Conservation (phyloP, 192 early-diverging fungal species). For the Obelidium mucronatum region DNA sequence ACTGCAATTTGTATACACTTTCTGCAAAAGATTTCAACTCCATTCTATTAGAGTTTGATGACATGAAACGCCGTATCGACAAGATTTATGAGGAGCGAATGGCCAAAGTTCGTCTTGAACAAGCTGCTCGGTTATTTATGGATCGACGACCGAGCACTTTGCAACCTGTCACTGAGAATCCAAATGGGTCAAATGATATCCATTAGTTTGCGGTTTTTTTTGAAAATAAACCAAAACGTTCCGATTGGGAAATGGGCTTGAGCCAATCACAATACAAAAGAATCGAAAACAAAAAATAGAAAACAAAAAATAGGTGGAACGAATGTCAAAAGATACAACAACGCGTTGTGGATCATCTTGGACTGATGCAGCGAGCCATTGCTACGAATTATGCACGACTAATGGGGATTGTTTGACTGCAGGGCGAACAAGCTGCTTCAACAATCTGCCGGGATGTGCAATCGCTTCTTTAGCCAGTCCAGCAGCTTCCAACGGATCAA, state of each 20-base stretch:
- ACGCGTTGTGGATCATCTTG: background rate
- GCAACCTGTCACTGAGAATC: background rate
- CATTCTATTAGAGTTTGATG: slow-evolving; percentile 36
- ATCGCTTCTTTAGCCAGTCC: background rate
- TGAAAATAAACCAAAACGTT: no score
- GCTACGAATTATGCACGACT: background rate
- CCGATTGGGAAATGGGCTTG: no score
- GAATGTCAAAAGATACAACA: background rate
- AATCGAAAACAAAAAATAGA: no score
- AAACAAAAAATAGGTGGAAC: background rate
- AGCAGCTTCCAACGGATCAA: background rate
- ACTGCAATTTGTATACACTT: slow-evolving; percentile 26
- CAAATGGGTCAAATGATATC: background rate
- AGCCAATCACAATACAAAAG: no score
- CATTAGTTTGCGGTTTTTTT: background rate
- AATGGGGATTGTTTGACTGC: background rate
- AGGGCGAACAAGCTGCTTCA: background rate
- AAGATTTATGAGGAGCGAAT: slow-evolving; percentile 34
- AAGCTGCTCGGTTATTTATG: slow-evolving; percentile 12
- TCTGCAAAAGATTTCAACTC: slow-evolving; percentile 21
- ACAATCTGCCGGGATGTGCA: background rate
- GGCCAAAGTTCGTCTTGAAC: slow-evolving; percentile 31
- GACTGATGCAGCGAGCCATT: background rate
- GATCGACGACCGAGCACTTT: background rate
- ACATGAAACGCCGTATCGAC: slow-evolving; percentile 32